Conservation (phyloP, 2,329 filamentous ascomycete species). For the Claviceps sorghi region DNA sequence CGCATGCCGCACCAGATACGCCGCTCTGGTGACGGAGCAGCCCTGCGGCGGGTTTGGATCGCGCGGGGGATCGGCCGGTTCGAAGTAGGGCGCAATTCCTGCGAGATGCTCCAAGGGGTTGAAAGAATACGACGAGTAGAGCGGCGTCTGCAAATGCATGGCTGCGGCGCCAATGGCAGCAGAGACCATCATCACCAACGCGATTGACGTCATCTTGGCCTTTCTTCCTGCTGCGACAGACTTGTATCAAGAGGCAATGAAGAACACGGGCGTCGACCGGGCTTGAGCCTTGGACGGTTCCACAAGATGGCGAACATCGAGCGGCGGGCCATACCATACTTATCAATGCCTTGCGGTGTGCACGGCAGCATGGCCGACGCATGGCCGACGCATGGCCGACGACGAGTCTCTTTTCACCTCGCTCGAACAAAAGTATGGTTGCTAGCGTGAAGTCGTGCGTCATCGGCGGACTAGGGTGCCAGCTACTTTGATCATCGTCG, state of each 20-base stretch:
- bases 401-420: not conserved
- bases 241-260: not conserved
- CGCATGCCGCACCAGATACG: conserved; percentile 43
- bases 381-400: not conserved
- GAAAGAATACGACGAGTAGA: conserved; percentile 35
- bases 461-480: not conserved
- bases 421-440: not conserved
- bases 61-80: conserved; percentile 31
- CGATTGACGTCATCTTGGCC: not conserved
- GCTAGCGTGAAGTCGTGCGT: not conserved
- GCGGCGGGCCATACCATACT: not conserved
- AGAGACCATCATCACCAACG: not conserved
- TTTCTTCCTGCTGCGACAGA: not conserved
- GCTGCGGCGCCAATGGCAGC: not conserved
- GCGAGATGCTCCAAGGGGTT: conserved; percentile 39
- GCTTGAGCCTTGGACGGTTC: not conserved
- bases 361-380: not conserved
- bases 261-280: not conserved
- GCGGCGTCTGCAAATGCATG: conserved; percentile 8
- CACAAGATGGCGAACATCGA: not conserved
- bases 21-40: conserved; percentile 35
- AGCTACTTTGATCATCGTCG: not conserved
- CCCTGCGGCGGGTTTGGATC: conserved; percentile 26
- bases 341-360: not conserved
- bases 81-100: conserved; percentile 44